Evolutionary conservation across 2,329 filamentous ascomycete genomes (phyloP).

Genomic region (Neopestalotiopsis rosae): DNA sequence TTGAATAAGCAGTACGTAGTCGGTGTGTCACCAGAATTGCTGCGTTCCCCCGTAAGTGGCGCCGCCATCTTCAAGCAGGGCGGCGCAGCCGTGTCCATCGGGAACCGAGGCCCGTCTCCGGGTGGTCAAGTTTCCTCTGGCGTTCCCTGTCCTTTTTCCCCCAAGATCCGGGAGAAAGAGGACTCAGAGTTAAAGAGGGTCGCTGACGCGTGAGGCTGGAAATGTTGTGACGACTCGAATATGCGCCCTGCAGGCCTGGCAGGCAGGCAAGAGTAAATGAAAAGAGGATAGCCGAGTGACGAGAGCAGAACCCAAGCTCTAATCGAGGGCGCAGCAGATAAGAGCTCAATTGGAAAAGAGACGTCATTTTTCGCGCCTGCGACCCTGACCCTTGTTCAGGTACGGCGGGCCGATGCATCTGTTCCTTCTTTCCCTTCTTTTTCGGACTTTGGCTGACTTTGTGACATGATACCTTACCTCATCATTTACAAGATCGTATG

Average conservation of each 20-base stretch:
- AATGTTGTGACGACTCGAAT: not conserved
- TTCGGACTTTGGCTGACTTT: not conserved
- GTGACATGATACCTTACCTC: not conserved
- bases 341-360: not conserved
- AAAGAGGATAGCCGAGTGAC: not conserved
- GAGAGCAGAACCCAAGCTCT: not conserved
- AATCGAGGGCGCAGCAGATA: not conserved
- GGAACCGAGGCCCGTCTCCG: not conserved
- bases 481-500: not conserved
- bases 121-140: not conserved
- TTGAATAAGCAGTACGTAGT: no score
- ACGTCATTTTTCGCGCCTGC: slow-evolving; percentile 1
- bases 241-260: not conserved
- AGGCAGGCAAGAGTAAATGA: not conserved
- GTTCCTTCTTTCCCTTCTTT: not conserved
- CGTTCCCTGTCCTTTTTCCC: not conserved
- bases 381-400: not conserved
- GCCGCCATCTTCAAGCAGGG: not conserved
- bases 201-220: not conserved
- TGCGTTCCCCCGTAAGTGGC: no score
- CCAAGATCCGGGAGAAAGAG: not conserved
- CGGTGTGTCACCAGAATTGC: no score
- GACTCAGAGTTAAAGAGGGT: not conserved
- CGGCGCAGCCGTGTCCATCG: not conserved
- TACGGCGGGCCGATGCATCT: not conserved